Base-by-base conservation (phyloP, 345 rosid genomes). In the Physaria fendleri region DNA sequence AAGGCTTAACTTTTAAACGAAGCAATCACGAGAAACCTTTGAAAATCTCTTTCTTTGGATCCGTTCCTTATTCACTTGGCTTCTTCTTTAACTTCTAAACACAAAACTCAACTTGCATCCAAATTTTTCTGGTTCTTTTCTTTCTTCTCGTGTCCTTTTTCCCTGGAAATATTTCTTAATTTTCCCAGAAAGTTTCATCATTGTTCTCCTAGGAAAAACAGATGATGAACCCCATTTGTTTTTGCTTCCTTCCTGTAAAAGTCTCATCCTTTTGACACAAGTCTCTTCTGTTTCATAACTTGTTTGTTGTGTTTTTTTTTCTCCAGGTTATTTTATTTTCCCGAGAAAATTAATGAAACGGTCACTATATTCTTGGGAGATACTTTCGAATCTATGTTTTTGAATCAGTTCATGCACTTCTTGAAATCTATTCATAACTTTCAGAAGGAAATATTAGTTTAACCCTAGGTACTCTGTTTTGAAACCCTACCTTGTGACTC, bases 351-450 rank as follows among this genome's bases (percentile, higher is more conserved):
- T 81, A 83, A 87, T 82, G 92, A 82, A 76, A 76, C 69, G 71
- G 76, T 62, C 56, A 63, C 29, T 43, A 2, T 40, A 24, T 64
- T 69, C 59, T 69, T 53, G 43, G 75, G 57, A 58, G 70, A 45
- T 62, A 39, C 58, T 37, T 11, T 42, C 65, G 79, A 78, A 71
- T 79, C 85, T 85, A 89, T 86, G 97, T 87, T 86, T 78, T 71
- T 85, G 73, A 89, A 93, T 82, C 91, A 80, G 84, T 93, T 89
- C 82, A 86, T 89, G 99, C 94, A 93, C 73, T 93, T 93, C 71
- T 72, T 93, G 29, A 89, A 85, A 81, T 83, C 97, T 54, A 88
- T 82, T 59, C 99, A 88, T 76, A 86, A 86, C 95, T 30, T 92
- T 88, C 87, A 88, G 90, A 66, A 79, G 95, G 82, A 82, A 71